Base-by-base conservation (phyloP, 495 filamentous ascomycete genomes). In the Penicillium cinerascens region DNA sequence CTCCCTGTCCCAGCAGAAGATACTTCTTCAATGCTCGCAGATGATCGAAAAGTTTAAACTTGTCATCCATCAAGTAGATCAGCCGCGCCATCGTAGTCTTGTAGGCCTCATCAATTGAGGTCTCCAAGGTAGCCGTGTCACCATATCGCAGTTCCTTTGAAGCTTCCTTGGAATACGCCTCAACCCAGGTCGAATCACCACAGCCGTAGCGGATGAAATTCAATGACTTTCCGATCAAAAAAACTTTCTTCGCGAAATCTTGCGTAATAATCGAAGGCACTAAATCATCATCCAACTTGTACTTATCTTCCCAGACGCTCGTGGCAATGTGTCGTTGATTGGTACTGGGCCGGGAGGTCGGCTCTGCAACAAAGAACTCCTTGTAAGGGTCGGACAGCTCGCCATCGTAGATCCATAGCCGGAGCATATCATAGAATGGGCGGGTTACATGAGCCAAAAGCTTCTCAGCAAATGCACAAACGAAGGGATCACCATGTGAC, bases 121-220 rank as follows among this genome's bases (percentile, higher is more conserved):
- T 82, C 60, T 96, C 90, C 4, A 99, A 76, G 4, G 85, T 91
- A 1, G 91, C 89, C 3, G 92, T 97, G 69, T 97, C 92, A 40
- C 93, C 93, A 68, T 99, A 97, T 47, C 81, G 81, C 22, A 99
- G 79, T 70, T 96, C 91, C 69, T 91, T 95, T 6, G 91, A 96
- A 1, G 91, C 87, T 26, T 85, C 85, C 66, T 93, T 95, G n/a
- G 90, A 96, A 71, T 97, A 97, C 3, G 82, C 85, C 64, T 96
- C 90, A 6, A 99, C 95, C 95, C 95, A 99, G 23, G 84, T 86
- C 38, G 91, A 87, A 60, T 99, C 95, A 6, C 86, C 85, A 65
- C 95, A 99, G 54, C 88, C 89, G 70, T 96, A 88, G 35, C 92
- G 88, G 67, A 97, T 97, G 71, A 99, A 99, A 70, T 99, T 99